Evolutionary conservation across 257 asterid species (phyloP), one percentile per base, ranked within the genome.

Genomic region (Petunia secreta): DNA sequence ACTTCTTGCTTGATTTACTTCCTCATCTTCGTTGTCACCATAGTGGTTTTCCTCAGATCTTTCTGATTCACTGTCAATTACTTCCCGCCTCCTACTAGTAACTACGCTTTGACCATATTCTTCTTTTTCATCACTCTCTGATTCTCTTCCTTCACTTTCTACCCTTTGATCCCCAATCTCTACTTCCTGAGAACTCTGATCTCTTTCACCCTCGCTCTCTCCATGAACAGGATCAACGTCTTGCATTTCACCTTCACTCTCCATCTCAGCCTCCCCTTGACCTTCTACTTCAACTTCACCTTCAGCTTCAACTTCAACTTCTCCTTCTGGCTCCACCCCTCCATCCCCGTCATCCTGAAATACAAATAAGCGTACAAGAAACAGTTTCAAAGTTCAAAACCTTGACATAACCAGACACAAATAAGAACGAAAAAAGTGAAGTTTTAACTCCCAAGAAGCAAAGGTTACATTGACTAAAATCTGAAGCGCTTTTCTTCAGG

Each of bases 191-290:
- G 97, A 91, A 86, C 96, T 90, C 87, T 87, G 91, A 54, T 90
- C 96, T 82, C 92, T 90, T 89, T 96, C 99, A 53, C 87, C 92
- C 86, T 92, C 97, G 53, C 97, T 92, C 88, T 95, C 98, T 38
- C 86, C 97, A 14, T 73, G 92, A 77, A 83, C 83, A 53, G 80
- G 90, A 81, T 91, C 90, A 60, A 81, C 85, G 50, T 91, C 95
- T 62, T 83, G 94, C 69, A 90, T 86, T 84, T 93, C 97, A 75
- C 86, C 98, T 77, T 92, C 98, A 73, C 89, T 90, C 89, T 91
- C 97, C 80, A 92, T 68, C 79, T 90, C 98, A 14, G 85, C 94
- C 83, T 90, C 93, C 63, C 92, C 91, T 46, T 85, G 92, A 69
- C 91, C 97, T 83, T 92, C 95, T 68, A 83, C 88, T 81, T 87